Percentiles rank a stretch among this genome's conserved stretches.
phyloP scores from a whole-genome alignment of 2,329 filamentous ascomycete genomes.

The Epichloe hybrida region DNA sequence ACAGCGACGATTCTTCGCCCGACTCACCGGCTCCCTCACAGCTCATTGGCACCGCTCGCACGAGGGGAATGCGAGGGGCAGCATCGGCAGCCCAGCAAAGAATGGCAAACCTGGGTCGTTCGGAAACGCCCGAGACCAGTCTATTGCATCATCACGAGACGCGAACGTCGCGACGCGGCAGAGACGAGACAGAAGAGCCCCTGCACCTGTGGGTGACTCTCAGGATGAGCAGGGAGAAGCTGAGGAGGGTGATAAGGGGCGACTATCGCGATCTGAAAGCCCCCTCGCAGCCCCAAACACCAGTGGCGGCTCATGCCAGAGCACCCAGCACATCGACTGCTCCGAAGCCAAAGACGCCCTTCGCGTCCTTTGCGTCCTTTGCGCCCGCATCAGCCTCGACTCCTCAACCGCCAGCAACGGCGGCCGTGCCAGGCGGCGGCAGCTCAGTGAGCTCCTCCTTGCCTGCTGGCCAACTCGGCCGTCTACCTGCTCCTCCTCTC shows the following conservation, averaged over 20 bases:
- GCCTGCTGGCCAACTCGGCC: conserved; percentile 46
- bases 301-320: conserved; percentile 17
- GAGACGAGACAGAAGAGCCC: conserved; percentile 71
- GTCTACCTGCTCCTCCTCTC: conserved; percentile 53
- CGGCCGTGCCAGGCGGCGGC: conserved; percentile 18
- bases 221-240: conserved; percentile 56
- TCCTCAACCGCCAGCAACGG: conserved; percentile 12
- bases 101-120: conserved; percentile 70
- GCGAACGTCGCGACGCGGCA: conserved; percentile 48
- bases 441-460: conserved; percentile 21
- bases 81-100: conserved; percentile 77
- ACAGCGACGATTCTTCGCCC: conserved; percentile 75
- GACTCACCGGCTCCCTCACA: conserved; percentile 75
- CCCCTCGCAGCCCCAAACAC: conserved; percentile 23
- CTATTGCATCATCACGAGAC: conserved; percentile 55
- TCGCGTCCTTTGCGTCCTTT: conserved; percentile 8
- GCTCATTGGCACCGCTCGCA: conserved; percentile 67
- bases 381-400: conserved; percentile 21
- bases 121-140: conserved; percentile 73
- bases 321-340: conserved; percentile 17
- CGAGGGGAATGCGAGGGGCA: conserved; percentile 77
- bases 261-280: conserved; percentile 26
- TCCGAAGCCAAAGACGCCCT: conserved; percentile 21
- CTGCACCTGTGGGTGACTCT: conserved; percentile 61
- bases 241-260: conserved; percentile 52